Conservation (phyloP, 352 stramenopile genomes). For the Phytophthora pisi region DNA sequence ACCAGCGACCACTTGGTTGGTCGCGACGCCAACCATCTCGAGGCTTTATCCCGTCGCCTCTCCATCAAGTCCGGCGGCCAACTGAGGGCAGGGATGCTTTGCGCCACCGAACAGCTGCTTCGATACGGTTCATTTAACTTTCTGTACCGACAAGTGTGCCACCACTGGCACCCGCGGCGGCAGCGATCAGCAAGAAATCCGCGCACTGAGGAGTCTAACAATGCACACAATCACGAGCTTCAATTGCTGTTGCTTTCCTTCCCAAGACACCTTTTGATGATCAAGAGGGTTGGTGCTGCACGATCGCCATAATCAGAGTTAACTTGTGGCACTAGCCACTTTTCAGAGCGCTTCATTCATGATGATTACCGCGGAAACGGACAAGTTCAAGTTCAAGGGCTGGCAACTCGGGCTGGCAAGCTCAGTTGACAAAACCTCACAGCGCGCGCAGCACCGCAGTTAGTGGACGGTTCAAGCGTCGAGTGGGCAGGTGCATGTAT, state of each 20-base stretch:
- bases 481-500: too few species aligned
- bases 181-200: not conserved
- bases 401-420: conserved; percentile 1
- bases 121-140: conserved; percentile 8
- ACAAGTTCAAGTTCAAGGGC: conserved; percentile 29
- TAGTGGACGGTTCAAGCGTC: too few species aligned
- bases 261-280: too few species aligned
- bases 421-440: too few species aligned
- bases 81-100: conserved; percentile 21
- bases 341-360: conserved; percentile 29
- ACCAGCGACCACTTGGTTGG: conserved; percentile 15
- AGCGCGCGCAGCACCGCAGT: too few species aligned
- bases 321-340: conserved; percentile 29
- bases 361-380: conserved; percentile 19
- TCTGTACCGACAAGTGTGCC: not conserved
- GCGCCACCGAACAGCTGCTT: conserved; percentile 19
- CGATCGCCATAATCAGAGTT: not conserved
- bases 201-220: not conserved
- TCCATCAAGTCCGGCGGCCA: conserved; percentile 14
- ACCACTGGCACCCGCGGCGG: not conserved
- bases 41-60: conserved; percentile 16
- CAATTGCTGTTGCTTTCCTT: too few species aligned
- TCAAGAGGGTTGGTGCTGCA: not conserved
- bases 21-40: conserved; percentile 16
- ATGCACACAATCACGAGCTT: too few species aligned